Conservation (phyloP, 129 eudicot genomes). For the Arctium minus region DNA sequence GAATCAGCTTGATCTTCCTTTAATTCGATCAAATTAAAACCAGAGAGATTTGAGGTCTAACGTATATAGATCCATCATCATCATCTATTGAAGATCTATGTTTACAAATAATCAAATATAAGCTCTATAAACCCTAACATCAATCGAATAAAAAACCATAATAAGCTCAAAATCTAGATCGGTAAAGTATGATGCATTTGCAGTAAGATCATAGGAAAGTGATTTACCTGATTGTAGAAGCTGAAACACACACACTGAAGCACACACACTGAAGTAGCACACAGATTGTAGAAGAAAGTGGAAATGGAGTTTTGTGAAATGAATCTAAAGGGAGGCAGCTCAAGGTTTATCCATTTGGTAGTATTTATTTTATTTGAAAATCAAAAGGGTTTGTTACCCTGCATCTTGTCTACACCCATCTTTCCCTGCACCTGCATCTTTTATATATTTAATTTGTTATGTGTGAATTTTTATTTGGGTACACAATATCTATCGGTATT, state of each 20-base stretch:
- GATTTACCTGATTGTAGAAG: background rate
- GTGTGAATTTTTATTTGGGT: no score
- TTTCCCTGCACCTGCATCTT: conserved; percentile 13
- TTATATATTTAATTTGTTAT: no score
- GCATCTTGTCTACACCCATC: conserved; percentile 7
- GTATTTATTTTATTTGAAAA: background rate
- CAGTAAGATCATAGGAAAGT: background rate
- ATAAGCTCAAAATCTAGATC: background rate
- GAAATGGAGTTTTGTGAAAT: background rate
- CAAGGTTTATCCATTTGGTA: conserved; percentile 25
- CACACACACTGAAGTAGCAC: no score
- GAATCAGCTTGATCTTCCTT: background rate
- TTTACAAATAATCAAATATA: background rate
- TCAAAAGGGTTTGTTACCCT: conserved; percentile 10
- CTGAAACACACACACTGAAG: no score
- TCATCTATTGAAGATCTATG: conserved; percentile 1
- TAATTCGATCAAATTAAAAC: conserved; percentile 1
- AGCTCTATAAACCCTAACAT: background rate
- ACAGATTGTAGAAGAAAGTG: background rate
- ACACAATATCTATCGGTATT: no score
- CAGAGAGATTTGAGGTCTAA: conserved; percentile 13
- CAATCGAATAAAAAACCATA: background rate
- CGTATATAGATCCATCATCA: conserved; percentile 2
- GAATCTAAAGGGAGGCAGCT: conserved; percentile 10
- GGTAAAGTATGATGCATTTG: background rate